phyloP scores from a whole-genome alignment of 176 grass and related monocot genomes.

The Phoenix dactylifera region DNA sequence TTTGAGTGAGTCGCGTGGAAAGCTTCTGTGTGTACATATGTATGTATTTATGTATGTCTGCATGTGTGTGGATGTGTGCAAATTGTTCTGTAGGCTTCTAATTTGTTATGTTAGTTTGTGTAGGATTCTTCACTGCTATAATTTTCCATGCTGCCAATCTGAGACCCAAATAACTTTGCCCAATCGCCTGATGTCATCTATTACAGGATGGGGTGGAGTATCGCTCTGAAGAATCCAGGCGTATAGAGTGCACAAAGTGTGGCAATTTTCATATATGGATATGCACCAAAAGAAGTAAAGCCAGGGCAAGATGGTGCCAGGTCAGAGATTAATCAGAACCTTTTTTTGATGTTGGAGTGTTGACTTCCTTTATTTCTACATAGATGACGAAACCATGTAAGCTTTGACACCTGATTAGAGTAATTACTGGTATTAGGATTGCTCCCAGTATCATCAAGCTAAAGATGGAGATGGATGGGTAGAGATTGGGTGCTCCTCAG shows the following conservation, averaged over 20 bases:
- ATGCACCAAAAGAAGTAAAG: conserved; percentile 88
- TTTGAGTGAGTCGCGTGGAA: too few relatives aligned
- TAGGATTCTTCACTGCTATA: too few relatives aligned
- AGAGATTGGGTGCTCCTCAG: conserved; percentile 54
- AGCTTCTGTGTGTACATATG: too few relatives aligned
- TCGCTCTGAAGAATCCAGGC: conserved; percentile 80
- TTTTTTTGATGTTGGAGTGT: conserved; percentile 1
- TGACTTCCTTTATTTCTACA: conserved; percentile 1
- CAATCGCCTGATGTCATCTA: not conserved
- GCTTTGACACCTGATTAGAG: conserved; percentile 13
- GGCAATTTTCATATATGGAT: conserved; percentile 98
- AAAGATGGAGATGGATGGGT: conserved; percentile 99
- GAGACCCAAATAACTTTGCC: too few relatives aligned
- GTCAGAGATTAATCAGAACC: conserved; percentile 26
- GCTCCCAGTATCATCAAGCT: conserved; percentile 76
- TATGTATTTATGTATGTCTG: too few relatives aligned
- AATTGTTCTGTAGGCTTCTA: too few relatives aligned
- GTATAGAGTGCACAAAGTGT: conserved; percentile 96
- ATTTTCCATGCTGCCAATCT: too few relatives aligned
- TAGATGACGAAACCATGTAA: not conserved
- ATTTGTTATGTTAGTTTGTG: too few relatives aligned
- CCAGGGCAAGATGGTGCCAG: conserved; percentile 94
- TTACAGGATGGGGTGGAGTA: conserved; percentile 80
- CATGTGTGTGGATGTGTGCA: too few relatives aligned
- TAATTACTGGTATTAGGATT: conserved; percentile 45